Conservation (phyloP, 2,329 filamentous ascomycete species). For the Diaporthe velutina region DNA sequence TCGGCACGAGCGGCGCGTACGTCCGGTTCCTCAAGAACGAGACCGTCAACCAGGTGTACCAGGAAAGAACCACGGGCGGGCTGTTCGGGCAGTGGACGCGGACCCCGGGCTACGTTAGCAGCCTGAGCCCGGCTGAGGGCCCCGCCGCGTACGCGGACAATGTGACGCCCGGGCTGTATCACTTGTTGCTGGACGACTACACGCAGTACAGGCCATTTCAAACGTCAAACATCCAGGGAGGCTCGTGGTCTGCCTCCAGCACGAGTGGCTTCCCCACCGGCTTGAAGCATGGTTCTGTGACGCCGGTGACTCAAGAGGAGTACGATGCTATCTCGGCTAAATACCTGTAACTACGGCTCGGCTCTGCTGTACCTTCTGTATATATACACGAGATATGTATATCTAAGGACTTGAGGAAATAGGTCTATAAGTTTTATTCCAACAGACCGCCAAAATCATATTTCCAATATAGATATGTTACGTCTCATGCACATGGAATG, state of each 20-base stretch:
- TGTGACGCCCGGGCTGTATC: constrained; percentile 49
- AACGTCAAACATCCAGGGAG: constrained; percentile 52
- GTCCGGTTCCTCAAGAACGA: constrained; percentile 66
- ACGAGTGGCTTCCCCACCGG: constrained; percentile 55
- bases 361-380: neutral
- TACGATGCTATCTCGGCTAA: constrained; percentile 50
- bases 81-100: constrained; percentile 63
- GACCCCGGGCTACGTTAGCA: constrained; percentile 51
- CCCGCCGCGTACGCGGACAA: constrained; percentile 55
- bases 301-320: constrained; percentile 56
- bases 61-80: constrained; percentile 58
- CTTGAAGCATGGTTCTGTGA: constrained; percentile 62
- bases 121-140: constrained; percentile 51
- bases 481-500: too few species aligned
- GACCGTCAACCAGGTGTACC: constrained; percentile 60
- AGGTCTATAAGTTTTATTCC: neutral
- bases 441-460: neutral
- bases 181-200: constrained; percentile 60
- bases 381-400: neutral
- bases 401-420: too few species aligned
- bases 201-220: constrained; percentile 60
- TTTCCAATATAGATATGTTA: neutral
- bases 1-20: constrained; percentile 55
- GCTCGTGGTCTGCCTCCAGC: constrained; percentile 54
- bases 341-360: neutral